phyloP scores from a whole-genome alignment of 164 flowering plant genomes.

The Echeveria elegans region DNA sequence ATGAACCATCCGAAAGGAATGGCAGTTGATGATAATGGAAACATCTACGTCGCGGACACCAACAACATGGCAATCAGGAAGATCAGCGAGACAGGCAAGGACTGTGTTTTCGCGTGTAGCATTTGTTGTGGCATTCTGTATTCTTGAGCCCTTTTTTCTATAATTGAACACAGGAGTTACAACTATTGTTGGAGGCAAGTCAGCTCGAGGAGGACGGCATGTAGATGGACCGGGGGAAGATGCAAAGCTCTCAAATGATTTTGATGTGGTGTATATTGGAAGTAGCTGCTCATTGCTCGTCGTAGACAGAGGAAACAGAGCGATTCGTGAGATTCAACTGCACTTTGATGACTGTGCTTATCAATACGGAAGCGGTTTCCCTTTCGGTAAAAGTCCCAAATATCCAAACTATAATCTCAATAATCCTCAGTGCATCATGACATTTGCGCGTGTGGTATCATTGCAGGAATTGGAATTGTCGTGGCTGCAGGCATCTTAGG shows the following conservation, averaged over 20 bases:
- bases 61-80: conserved; percentile 69
- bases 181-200: conserved; percentile 66
- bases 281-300: conserved; percentile 59
- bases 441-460: background rate
- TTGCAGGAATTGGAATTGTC: conserved; percentile 79
- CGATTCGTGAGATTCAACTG: conserved; percentile 65
- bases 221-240: conserved; percentile 60
- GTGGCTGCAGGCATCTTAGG: conserved; percentile 85
- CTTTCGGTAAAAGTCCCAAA: conserved; percentile 30
- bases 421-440: background rate
- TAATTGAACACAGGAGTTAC: conserved; percentile 43
- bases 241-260: conserved; percentile 53
- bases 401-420: no score
- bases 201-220: conserved; percentile 45
- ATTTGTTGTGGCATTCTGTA: background rate
- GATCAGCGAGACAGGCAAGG: conserved; percentile 54
- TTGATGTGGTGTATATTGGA: conserved; percentile 40
- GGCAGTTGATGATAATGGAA: conserved; percentile 56
- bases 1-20: conserved; percentile 63
- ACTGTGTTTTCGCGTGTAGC: background rate
- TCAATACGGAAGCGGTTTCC: conserved; percentile 29
- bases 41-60: conserved; percentile 57
- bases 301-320: conserved; percentile 58
- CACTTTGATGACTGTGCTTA: conserved; percentile 40
- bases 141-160: background rate